These are phyloP conservation scores for Lagenaria siceraria DNA, from an alignment of 306 rosid genomes.

Conservation along the genomic window DNA sequence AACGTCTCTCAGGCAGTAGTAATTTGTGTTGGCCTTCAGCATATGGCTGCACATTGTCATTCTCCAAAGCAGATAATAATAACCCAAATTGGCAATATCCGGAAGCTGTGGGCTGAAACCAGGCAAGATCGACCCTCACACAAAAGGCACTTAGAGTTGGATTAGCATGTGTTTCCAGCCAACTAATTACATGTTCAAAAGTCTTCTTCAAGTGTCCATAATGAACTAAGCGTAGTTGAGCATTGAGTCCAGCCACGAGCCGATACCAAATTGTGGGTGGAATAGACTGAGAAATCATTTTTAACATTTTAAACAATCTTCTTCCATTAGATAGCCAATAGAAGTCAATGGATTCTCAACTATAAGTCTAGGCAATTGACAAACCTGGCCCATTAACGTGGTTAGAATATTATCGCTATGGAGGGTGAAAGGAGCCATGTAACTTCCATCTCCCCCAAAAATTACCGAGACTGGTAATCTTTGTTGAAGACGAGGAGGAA, in stretches of 20 bases:
- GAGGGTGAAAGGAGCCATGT: slow-evolving; percentile 78
- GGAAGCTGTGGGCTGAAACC: slow-evolving; percentile 90
- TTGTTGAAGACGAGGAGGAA: slow-evolving; percentile 69
- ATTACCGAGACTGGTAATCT: slow-evolving; percentile 73
- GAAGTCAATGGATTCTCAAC: background rate
- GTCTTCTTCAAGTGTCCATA: slow-evolving; percentile 57
- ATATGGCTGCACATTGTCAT: slow-evolving; percentile 23
- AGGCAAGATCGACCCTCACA: slow-evolving; percentile 60
- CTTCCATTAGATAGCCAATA: slow-evolving; percentile 5
- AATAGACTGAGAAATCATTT: slow-evolving; percentile 38
- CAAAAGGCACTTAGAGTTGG: slow-evolving; percentile 43
- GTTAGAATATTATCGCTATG: slow-evolving; percentile 78
- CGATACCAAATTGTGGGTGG: slow-evolving; percentile 97
- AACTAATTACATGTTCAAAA: slow-evolving; percentile 50
- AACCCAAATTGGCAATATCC: slow-evolving; percentile 84
- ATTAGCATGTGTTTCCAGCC: slow-evolving; percentile 72
- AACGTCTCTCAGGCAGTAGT: slow-evolving; percentile 28
- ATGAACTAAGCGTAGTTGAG: slow-evolving; percentile 71
- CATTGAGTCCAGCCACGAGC: slow-evolving; percentile 88
- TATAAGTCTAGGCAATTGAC: background rate
- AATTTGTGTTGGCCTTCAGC: slow-evolving; percentile 32
- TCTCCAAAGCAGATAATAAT: slow-evolving; percentile 37
- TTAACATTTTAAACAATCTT: slow-evolving; percentile 9
- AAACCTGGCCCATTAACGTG: slow-evolving; percentile 86
- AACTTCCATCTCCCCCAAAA: slow-evolving; percentile 97